Base-by-base conservation (phyloP, 2,329 filamentous ascomycete genomes). In the Sporothrix phasma region DNA sequence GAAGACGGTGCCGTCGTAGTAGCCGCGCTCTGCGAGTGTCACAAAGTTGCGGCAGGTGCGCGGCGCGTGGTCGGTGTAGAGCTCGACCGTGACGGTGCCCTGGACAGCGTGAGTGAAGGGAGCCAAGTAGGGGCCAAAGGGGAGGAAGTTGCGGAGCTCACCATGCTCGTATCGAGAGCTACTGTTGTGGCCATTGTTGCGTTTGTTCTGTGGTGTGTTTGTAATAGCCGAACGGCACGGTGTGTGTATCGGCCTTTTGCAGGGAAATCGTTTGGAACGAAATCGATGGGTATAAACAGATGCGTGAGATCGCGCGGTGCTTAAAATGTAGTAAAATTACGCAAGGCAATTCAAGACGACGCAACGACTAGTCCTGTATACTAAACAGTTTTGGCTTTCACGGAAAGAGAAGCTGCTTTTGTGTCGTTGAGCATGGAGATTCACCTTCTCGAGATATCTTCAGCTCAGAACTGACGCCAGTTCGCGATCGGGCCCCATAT, bases 31-130 rank as follows among this genome's bases (percentile, higher is more conserved):
- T 22, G 87, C 85, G 61, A 97, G 89, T 4, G 88, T 89, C 29
- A 82, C 74, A 78, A 97, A 97, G 81, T 97, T 96, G 66, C 82
- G 84, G 83, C 90, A 95, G 26, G 92, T 92, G 74, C 88, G 90
- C 45, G 94, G 93, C 19, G 93, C 93, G 78, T 97, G 92, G 29
- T 83, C 76, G 60, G 84, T 88, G 84, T 97, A 97, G 66, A 99
- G 89, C 78, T 99, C 94, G 67, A 97, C 76, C 65, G 84, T 84
- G 74, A 99, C 88, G 53, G 84, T 83, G 74, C 94, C 92, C 92
- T 96, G 69, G 2, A 22, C 15, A 3, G 41, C 5, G 53, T 54
- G 24, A 66, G 64, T 29, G 15, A 54, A 29, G 11, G 29, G 66
- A 11, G 43, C 66, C n/a, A 22, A 13, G 24, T 10, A n/a, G 22